Evolutionary conservation across 2,329 filamentous ascomycete species (phyloP).

Genomic region (Diaporthe sp.): DNA sequence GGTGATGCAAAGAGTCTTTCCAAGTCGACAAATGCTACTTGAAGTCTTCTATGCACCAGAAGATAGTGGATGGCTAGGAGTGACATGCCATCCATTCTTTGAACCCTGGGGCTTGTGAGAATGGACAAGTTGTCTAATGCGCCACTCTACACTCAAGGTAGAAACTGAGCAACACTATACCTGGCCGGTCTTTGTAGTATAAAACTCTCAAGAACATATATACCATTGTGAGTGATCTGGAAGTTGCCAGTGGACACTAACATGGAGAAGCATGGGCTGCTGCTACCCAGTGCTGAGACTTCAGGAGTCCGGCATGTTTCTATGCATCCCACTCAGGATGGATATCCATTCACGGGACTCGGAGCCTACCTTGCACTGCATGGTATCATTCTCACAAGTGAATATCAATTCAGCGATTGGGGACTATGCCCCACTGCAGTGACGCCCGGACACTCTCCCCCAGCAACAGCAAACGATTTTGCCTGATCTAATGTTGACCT

Average conservation of each 20-base stretch:
- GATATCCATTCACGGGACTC: background rate
- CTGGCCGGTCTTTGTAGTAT: background rate
- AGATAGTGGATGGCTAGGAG: background rate
- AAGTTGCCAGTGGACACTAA: background rate
- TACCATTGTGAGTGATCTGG: background rate
- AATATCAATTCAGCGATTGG: background rate
- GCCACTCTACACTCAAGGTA: background rate
- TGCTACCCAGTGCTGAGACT: background rate
- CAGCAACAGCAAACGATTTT: background rate
- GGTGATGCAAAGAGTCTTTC: background rate
- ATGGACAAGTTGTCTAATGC: background rate
- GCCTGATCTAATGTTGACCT: background rate
- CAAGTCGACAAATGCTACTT: background rate
- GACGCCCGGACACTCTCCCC: background rate
- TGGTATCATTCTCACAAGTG: background rate
- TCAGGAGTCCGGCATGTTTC: background rate
- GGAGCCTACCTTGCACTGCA: background rate
- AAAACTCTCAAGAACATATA: background rate
- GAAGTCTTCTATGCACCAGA: background rate
- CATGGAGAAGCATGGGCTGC: background rate
- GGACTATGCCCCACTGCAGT: background rate
- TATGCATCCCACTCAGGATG: background rate
- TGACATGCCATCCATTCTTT: background rate
- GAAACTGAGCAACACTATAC: too few relatives aligned
- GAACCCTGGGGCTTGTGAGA: too few relatives aligned